phyloP scores from a whole-genome alignment of 139 green algal genomes.

The Coccomyxa sp. region DNA sequence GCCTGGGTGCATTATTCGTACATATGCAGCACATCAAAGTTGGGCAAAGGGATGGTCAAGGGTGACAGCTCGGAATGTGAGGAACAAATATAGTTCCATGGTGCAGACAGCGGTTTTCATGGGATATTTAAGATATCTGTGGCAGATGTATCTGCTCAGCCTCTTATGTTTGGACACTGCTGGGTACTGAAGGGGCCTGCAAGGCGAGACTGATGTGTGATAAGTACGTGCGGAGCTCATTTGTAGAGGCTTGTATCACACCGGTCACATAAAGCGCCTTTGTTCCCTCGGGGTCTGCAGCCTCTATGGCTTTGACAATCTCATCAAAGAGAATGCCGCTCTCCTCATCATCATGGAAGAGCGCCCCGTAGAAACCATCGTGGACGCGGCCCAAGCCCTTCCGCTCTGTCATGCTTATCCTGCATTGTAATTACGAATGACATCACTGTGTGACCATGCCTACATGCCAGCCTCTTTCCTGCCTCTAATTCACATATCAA shows the following conservation, averaged over 20 bases:
- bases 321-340: constrained; percentile 12
- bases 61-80: neutral
- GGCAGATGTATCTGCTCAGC: neutral
- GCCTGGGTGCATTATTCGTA: neutral
- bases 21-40: neutral
- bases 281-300: neutral
- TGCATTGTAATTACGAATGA: neutral
- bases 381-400: constrained; percentile 18
- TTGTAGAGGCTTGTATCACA: neutral
- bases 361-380: constrained; percentile 19
- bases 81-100: neutral
- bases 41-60: neutral
- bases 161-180: neutral
- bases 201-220: neutral
- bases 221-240: neutral
- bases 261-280: constrained; percentile 19
- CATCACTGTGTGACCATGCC: neutral
- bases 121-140: too few relatives aligned
- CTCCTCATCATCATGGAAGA: constrained; percentile 13
- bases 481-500: neutral
- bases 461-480: neutral
- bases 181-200: neutral
- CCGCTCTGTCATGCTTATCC: constrained; percentile 3
- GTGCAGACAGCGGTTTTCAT: neutral
- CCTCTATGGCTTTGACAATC: constrained; percentile 8